phyloP scores from a whole-genome alignment of 2,329 filamentous ascomycete species.

The Penicillium polonicum region DNA sequence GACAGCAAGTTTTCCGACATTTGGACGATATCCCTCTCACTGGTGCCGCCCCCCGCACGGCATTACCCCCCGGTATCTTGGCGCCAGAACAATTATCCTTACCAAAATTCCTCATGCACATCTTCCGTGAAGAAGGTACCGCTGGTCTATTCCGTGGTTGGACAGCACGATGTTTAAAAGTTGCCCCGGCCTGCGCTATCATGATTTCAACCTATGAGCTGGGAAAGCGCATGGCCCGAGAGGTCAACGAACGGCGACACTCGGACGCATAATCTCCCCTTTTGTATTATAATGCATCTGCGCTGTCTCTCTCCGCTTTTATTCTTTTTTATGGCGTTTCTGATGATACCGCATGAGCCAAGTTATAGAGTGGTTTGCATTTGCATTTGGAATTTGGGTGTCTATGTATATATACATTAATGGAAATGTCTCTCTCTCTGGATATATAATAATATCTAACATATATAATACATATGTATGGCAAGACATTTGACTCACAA shows the following conservation, averaged over 20 bases:
- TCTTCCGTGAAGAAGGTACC: slow-evolving; percentile 80
- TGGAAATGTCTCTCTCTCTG: slow-evolving; percentile 1
- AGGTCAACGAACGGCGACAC: slow-evolving; percentile 63
- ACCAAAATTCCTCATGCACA: slow-evolving; percentile 81
- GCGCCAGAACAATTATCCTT: slow-evolving; percentile 74
- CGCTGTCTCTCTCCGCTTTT: slow-evolving; percentile 16
- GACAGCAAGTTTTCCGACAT: slow-evolving; percentile 80
- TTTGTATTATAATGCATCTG: slow-evolving; percentile 22
- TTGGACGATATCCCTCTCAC: slow-evolving; percentile 37
- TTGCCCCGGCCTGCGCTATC: slow-evolving; percentile 94
- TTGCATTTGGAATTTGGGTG: slow-evolving; percentile 6
- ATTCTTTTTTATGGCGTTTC: slow-evolving; percentile 17
- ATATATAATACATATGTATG: too few species aligned
- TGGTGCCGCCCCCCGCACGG: slow-evolving; percentile 13
- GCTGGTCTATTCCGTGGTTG: slow-evolving; percentile 85
- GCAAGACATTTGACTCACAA: slow-evolving; percentile 15
- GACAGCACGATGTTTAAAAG: slow-evolving; percentile 87
- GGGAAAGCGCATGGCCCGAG: slow-evolving; percentile 81
- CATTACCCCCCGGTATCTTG: slow-evolving; percentile 16
- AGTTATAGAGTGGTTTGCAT: slow-evolving; percentile 23
- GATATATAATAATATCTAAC: not conserved
- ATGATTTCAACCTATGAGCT: slow-evolving; percentile 99
- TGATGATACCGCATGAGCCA: slow-evolving; percentile 26
- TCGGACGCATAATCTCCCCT: slow-evolving; percentile 16
- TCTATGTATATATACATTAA: slow-evolving; percentile 8